Percentiles rank a stretch among this genome's conserved stretches.
phyloP scores from a whole-genome alignment of 306 rosid genomes.

The Sphenostylis stenocarpa region DNA sequence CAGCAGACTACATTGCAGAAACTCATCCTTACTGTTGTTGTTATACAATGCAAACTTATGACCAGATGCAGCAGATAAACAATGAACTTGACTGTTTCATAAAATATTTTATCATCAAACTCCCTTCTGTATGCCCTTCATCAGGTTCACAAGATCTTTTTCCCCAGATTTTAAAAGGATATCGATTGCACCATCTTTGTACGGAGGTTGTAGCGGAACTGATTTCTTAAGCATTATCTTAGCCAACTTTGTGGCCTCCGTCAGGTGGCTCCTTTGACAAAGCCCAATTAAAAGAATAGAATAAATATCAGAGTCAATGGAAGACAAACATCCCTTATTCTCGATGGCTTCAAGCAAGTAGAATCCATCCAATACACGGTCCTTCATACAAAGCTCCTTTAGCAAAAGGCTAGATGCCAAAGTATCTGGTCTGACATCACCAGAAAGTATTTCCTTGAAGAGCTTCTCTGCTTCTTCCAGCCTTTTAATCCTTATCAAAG shows the following conservation, averaged over 20 bases:
- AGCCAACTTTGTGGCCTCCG: slow-evolving; percentile 63
- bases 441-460: slow-evolving; percentile 62
- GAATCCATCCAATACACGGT: slow-evolving; percentile 56
- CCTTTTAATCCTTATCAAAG: slow-evolving; percentile 49
- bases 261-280: slow-evolving; percentile 46
- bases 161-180: slow-evolving; percentile 56
- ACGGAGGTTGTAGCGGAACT: slow-evolving; percentile 46
- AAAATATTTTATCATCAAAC: slow-evolving; percentile 13
- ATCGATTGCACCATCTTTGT: slow-evolving; percentile 40
- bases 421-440: slow-evolving; percentile 56
- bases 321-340: slow-evolving; percentile 45
- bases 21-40: neutral
- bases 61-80: slow-evolving; percentile 1
- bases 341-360: slow-evolving; percentile 63
- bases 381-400: slow-evolving; percentile 59
- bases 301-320: slow-evolving; percentile 67
- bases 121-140: slow-evolving; percentile 23
- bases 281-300: slow-evolving; percentile 65
- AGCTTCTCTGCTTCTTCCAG: slow-evolving; percentile 67
- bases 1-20: neutral
- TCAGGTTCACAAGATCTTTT: slow-evolving; percentile 47
- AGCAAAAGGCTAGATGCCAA: slow-evolving; percentile 65
- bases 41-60: neutral
- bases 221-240: slow-evolving; percentile 66
- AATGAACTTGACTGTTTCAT: slow-evolving; percentile 8